Base-by-base conservation (phyloP, 164 flowering plant genomes). In the Protea cynaroides region DNA sequence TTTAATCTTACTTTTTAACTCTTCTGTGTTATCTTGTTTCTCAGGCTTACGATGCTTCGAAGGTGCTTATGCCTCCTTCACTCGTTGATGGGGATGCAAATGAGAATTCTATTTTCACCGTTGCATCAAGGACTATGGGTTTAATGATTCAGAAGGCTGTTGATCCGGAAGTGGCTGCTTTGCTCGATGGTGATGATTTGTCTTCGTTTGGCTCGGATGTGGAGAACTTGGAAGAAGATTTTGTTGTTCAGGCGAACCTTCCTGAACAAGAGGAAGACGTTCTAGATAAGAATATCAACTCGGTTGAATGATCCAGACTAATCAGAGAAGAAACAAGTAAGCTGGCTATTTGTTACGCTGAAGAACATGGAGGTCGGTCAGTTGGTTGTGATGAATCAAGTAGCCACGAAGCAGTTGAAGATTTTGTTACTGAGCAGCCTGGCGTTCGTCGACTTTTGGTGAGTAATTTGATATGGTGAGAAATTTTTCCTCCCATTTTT, bases 141-240 rank as follows among this genome's bases (percentile, higher is more conserved):
- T 86, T 13, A 70, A n/a, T n/a, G n/a, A n/a, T n/a, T n/a, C n/a
- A n/a, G n/a, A n/a, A n/a, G n/a, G n/a, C n/a, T n/a, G n/a, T 85
- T 64, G 97, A 90, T 79, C 92, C 90, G 43, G 96, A 93, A 61
- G 78, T 93, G 18, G 80, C 79, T 47, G 88, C 88, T 5, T 65
- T 93, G 74, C 95, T 93, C 55, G 87, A 87, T 66, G 90, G 9
- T 37, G 9, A 86, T 72, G 82, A 90, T 68, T 53, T 74, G 23
- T 86, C 90, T 1, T 75, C 79, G 64, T 84, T 83, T 78, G 89
- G 82, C 15, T 94, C 97, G 7, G 96, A 87, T 78, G 79, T 74
- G 49, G 98, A 94, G 74, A 96, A 89, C 46, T 78, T 94, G 78
- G 97, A 94, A 67, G 99, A 94, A 73, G 93, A 91, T 80, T 94